Conservation (phyloP, 2,329 filamentous ascomycete species). For the Aspergillus neoniger region DNA sequence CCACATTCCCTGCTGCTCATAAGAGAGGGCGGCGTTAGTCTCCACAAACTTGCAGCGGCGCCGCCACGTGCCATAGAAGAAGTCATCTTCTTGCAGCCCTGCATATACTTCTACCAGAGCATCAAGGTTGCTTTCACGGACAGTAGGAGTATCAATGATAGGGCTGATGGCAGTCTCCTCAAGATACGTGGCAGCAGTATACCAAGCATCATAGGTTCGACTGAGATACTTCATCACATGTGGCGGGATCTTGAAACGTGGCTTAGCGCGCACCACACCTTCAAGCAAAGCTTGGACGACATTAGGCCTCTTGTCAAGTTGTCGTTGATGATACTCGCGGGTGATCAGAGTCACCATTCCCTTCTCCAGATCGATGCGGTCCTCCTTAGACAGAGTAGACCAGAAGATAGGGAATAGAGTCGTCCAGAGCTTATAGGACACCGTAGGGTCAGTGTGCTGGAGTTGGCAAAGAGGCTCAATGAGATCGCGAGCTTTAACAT, state of each 20-base stretch:
- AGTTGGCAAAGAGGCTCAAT: constrained; percentile 88
- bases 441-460: constrained; percentile 80
- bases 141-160: constrained; percentile 76
- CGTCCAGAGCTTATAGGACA: constrained; percentile 89
- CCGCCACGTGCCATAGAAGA: constrained; percentile 97
- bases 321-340: constrained; percentile 91
- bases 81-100: constrained; percentile 86
- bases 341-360: constrained; percentile 88
- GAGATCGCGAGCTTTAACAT: constrained; percentile 83
- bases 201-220: constrained; percentile 95
- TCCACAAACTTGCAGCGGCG: constrained; percentile 94
- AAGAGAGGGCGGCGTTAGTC: constrained; percentile 94
- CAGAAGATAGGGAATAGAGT: constrained; percentile 90
- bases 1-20: constrained; percentile 99
- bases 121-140: constrained; percentile 93
- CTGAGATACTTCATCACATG: constrained; percentile 96
- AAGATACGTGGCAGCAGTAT: constrained; percentile 85
- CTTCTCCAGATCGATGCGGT: constrained; percentile 85
- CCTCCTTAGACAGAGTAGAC: constrained; percentile 83
- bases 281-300: constrained; percentile 91
- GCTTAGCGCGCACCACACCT: constrained; percentile 79
- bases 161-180: constrained; percentile 87
- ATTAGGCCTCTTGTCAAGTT: constrained; percentile 93
- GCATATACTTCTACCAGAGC: constrained; percentile 93
- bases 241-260: constrained; percentile 87